Percentiles rank a stretch among this genome's conserved stretches.
Evolutionary conservation across 768 basidiomycete species (phyloP).

Genomic region (Lentinula guzmanii): DNA sequence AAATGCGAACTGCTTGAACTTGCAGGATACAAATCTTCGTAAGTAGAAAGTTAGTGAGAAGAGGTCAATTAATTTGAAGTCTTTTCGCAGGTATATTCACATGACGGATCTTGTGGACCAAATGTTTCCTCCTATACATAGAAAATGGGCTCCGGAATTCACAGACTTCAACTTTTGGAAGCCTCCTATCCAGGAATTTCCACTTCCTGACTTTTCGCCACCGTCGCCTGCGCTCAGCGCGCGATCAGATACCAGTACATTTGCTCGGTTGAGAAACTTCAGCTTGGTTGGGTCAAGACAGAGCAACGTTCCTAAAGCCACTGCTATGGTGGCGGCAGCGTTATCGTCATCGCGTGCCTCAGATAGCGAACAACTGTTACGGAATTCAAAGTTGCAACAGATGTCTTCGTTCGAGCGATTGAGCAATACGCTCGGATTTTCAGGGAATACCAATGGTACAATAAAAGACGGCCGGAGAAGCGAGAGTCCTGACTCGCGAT

Average conservation of each 20-base stretch:
- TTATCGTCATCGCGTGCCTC: conserved; percentile 24
- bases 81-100: conserved; percentile 74
- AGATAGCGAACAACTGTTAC: conserved; percentile 11
- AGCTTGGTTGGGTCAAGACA: conserved; percentile 57
- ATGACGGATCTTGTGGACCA: conserved; percentile 99
- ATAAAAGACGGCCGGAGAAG: conserved; percentile 22
- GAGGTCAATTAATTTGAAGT: not conserved
- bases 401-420: conserved; percentile 76
- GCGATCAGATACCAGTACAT: conserved; percentile 77
- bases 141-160: conserved; percentile 83
- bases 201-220: conserved; percentile 75
- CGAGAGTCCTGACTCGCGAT: conserved; percentile 48
- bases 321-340: conserved; percentile 13
- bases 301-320: conserved; percentile 14
- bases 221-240: conserved; percentile 94
- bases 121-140: conserved; percentile 96
- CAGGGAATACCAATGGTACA: conserved; percentile 25
- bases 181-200: conserved; percentile 66
- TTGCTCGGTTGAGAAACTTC: conserved; percentile 73
- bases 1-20: conserved; percentile 96
- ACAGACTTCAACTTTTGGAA: conserved; percentile 99
- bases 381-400: conserved; percentile 50
- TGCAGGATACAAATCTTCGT: conserved; percentile 96
- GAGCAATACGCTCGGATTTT: conserved; percentile 50
- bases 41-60: conserved; percentile 20